Conservation (phyloP, 2,329 filamentous ascomycete genomes). For the Capronia epimyces region DNA sequence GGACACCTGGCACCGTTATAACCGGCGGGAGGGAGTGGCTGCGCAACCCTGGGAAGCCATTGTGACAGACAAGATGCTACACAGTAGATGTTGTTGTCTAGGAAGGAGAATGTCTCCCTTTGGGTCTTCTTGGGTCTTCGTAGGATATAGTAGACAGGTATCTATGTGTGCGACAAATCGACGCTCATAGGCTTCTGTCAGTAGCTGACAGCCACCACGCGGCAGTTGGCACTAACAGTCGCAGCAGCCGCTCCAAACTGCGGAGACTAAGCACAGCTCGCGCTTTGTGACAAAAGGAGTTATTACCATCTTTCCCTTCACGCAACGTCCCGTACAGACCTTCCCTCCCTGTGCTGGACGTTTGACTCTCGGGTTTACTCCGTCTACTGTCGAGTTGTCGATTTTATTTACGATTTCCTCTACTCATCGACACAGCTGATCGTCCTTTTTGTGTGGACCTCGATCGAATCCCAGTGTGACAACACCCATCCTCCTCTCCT, state of each 20-base stretch:
- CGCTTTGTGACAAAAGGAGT: slow-evolving; percentile 7
- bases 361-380: background rate
- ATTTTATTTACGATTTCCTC: background rate
- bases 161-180: too few species aligned
- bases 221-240: slow-evolving; percentile 1
- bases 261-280: slow-evolving; percentile 9
- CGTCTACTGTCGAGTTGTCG: background rate
- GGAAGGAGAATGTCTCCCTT: too few species aligned
- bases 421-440: background rate
- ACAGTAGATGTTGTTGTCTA: too few species aligned
- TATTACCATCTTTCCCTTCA: slow-evolving; percentile 2
- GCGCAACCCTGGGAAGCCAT: too few species aligned
- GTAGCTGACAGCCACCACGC: background rate
- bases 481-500: background rate
- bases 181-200: background rate
- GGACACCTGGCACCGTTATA: too few species aligned
- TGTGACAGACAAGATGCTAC: too few species aligned
- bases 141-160: too few species aligned
- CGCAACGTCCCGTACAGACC: background rate
- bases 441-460: slow-evolving; percentile 1
- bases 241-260: slow-evolving; percentile 7
- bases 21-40: too few species aligned
- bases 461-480: slow-evolving; percentile 14
- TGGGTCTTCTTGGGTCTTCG: too few species aligned
- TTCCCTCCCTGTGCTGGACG: background rate